Evolutionary conservation across 2,329 filamentous ascomycete species (phyloP).

Genomic region (Calycina marina): DNA sequence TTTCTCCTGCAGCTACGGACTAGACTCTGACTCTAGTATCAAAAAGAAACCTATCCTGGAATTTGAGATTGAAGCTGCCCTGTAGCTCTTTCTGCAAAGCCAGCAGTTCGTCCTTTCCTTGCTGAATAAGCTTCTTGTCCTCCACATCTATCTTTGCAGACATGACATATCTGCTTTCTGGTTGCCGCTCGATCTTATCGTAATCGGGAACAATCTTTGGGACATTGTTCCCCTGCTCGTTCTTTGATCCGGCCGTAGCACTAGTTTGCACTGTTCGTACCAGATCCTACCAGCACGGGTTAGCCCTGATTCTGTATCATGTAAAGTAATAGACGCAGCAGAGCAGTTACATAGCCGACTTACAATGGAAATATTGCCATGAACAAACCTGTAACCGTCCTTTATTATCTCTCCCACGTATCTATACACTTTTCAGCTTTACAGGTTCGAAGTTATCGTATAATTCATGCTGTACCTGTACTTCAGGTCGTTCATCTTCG

Average conservation of each 20-base stretch:
- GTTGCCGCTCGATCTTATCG: too few relatives aligned
- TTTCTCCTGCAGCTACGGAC: too few relatives aligned
- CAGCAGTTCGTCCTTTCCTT: constrained; percentile 37
- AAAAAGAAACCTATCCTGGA: constrained; percentile 36
- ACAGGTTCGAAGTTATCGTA: too few relatives aligned
- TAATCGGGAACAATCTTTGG: too few relatives aligned
- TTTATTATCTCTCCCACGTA: constrained; percentile 16
- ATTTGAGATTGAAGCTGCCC: constrained; percentile 36
- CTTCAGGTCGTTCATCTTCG: too few relatives aligned
- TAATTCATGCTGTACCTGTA: too few relatives aligned
- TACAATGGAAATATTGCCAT: constrained; percentile 17
- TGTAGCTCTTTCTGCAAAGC: constrained; percentile 32
- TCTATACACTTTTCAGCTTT: constrained; percentile 12
- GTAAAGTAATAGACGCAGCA: too few relatives aligned
- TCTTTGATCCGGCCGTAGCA: too few relatives aligned
- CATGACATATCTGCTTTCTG: constrained; percentile 40
- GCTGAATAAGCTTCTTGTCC: constrained; percentile 37
- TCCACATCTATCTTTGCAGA: constrained; percentile 40
- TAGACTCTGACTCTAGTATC: constrained; percentile 33
- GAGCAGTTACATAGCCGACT: constrained; percentile 30
- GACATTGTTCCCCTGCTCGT: too few relatives aligned
- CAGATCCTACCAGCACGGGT: too few relatives aligned
- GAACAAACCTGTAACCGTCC: constrained; percentile 15
- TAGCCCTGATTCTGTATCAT: too few relatives aligned
- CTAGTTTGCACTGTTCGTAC: too few relatives aligned